phyloP scores from a whole-genome alignment of 495 filamentous ascomycete genomes.

The Talaromyces stipitatus region DNA sequence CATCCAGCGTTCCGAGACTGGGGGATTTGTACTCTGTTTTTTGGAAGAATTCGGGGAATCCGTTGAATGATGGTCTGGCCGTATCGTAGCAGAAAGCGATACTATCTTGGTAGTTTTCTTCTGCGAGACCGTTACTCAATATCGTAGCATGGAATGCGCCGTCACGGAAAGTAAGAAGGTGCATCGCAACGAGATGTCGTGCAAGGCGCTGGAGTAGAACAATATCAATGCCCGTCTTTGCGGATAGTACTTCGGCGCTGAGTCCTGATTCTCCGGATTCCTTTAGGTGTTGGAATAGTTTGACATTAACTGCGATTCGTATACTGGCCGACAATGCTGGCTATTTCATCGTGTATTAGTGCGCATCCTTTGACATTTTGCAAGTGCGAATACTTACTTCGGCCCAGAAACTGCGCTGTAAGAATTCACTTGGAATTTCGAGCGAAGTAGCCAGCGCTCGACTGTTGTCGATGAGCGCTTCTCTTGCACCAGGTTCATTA shows the following conservation, averaged over 20 bases:
- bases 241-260: slow-evolving; percentile 13
- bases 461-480: slow-evolving; percentile 25
- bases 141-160: slow-evolving; percentile 12
- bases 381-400: slow-evolving; percentile 17
- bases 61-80: slow-evolving; percentile 17
- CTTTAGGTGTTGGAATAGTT: slow-evolving; percentile 26
- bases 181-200: slow-evolving; percentile 18
- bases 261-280: slow-evolving; percentile 18
- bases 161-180: slow-evolving; percentile 14
- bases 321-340: slow-evolving; percentile 29
- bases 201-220: slow-evolving; percentile 16
- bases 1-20: slow-evolving; percentile 10
- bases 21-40: slow-evolving; percentile 19
- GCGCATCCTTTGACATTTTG: background rate
- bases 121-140: slow-evolving; percentile 18
- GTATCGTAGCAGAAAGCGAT: slow-evolving; percentile 21
- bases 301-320: slow-evolving; percentile 25
- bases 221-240: slow-evolving; percentile 19
- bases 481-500: slow-evolving; percentile 24
- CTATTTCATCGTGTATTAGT: no score
- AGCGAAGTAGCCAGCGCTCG: slow-evolving; percentile 21
- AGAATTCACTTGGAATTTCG: slow-evolving; percentile 28
- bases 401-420: slow-evolving; percentile 34
- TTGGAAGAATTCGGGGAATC: slow-evolving; percentile 20
- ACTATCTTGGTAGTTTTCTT: slow-evolving; percentile 17